Evolutionary conservation across 805 yeast species (phyloP).

Genomic region (Saturnispora serradocipensis): DNA sequence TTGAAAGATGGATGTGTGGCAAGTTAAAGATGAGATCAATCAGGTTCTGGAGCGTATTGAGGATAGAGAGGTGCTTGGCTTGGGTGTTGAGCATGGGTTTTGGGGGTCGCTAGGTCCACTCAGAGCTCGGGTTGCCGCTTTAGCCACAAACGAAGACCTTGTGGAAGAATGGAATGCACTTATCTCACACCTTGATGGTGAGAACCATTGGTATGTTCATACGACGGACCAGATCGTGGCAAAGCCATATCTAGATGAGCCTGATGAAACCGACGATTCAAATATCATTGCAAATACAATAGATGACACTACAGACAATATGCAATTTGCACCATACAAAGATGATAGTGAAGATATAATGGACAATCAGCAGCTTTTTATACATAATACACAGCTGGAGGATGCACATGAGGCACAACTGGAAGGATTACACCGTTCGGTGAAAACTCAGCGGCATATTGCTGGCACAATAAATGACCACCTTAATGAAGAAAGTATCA

Average conservation of each 20-base stretch:
- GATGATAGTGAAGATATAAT: slow-evolving; percentile 3
- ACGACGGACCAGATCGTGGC: background rate
- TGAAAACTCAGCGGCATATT: slow-evolving; percentile 35
- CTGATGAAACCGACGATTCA: background rate
- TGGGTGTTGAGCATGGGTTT: background rate
- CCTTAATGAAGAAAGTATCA: slow-evolving; percentile 37
- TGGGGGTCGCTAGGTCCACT: background rate
- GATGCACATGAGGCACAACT: slow-evolving; percentile 38
- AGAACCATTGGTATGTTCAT: background rate
- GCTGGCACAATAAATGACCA: slow-evolving; percentile 41
- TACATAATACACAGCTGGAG: slow-evolving; percentile 37
- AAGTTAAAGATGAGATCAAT: background rate
- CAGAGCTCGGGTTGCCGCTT: background rate
- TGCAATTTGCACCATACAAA: background rate
- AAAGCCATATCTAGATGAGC: slow-evolving; percentile 5
- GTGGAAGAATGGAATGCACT: background rate
- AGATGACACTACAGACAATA: background rate
- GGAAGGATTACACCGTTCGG: slow-evolving; percentile 32
- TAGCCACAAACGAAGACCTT: background rate
- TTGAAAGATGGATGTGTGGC: background rate
- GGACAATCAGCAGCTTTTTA: slow-evolving; percentile 26
- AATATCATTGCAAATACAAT: slow-evolving; percentile 1
- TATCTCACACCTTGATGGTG: background rate
- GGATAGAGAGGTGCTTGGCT: slow-evolving; percentile 4
- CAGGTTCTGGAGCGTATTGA: background rate